phyloP scores from a whole-genome alignment of 805 yeast genomes.

The Kregervanrija delftensis region DNA sequence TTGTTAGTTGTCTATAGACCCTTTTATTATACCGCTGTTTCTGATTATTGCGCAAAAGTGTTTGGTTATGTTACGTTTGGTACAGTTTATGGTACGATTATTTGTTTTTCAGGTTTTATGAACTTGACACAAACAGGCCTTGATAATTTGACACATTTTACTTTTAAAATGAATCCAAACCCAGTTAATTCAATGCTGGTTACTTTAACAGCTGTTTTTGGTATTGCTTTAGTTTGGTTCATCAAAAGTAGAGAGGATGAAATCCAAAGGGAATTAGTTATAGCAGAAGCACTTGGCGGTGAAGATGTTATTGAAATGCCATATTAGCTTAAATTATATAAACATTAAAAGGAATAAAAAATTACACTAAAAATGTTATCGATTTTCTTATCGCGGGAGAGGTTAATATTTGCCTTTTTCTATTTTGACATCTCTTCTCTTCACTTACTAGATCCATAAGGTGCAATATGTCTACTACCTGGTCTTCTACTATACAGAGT shows the following conservation, averaged over 20 bases:
- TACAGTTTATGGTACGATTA: slow-evolving; percentile 80
- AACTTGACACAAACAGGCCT: slow-evolving; percentile 65
- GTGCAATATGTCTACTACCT: too few species aligned
- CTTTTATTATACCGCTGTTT: slow-evolving; percentile 85
- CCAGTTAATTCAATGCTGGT: slow-evolving; percentile 66
- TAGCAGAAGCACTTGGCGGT: slow-evolving; percentile 59
- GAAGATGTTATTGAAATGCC: slow-evolving; percentile 21
- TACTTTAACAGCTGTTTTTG: slow-evolving; percentile 45
- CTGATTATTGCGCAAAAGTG: slow-evolving; percentile 87
- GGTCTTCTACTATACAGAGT: too few species aligned
- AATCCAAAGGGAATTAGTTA: slow-evolving; percentile 45
- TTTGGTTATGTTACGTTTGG: slow-evolving; percentile 93
- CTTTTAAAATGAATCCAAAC: slow-evolving; percentile 66
- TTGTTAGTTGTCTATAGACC: slow-evolving; percentile 81
- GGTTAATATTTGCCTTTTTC: too few species aligned
- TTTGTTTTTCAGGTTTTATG: slow-evolving; percentile 75
- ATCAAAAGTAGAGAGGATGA: slow-evolving; percentile 35
- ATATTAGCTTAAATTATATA: background rate
- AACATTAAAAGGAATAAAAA: background rate
- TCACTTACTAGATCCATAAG: too few species aligned
- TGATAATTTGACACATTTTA: slow-evolving; percentile 64
- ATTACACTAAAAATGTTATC: background rate
- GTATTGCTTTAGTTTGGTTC: slow-evolving; percentile 35
- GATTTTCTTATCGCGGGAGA: too few species aligned
- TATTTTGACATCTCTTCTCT: too few species aligned